Percentiles rank a stretch among this genome's conserved stretches.
phyloP scores from a whole-genome alignment of 2,329 filamentous ascomycete genomes.

The Fusarium tjaetaba region DNA sequence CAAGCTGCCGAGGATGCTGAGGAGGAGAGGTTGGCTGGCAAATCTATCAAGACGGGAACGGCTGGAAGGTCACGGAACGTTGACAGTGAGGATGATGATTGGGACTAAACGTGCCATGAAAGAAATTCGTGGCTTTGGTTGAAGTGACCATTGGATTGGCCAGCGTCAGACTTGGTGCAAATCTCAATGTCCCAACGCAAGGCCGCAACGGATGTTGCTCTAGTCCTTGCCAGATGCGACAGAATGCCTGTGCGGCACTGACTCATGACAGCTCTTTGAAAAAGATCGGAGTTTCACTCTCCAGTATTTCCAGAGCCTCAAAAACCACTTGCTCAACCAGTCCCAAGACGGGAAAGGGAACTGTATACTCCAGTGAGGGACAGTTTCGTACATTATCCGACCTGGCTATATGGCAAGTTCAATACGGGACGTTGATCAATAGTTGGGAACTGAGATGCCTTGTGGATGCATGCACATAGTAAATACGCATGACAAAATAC shows the following conservation, averaged over 20 bases:
- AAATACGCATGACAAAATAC: not conserved
- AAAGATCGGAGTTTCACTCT: not conserved
- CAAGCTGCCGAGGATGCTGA: constrained; percentile 69
- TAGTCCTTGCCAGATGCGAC: not conserved
- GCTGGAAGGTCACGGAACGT: constrained; percentile 55
- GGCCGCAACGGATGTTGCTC: not conserved
- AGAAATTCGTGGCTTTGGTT: not conserved
- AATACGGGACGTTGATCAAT: not conserved
- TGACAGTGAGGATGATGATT: constrained; percentile 69
- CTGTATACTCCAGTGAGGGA: not conserved
- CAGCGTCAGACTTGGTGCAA: not conserved
- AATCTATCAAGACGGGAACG: constrained; percentile 63
- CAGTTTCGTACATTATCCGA: not conserved
- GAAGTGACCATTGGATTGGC: not conserved
- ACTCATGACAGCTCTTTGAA: not conserved
- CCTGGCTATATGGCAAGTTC: not conserved
- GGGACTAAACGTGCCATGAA: constrained; percentile 60
- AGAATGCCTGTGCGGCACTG: not conserved
- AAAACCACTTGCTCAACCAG: not conserved
- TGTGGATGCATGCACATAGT: not conserved
- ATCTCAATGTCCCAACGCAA: not conserved
- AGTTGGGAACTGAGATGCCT: not conserved
- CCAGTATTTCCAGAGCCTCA: not conserved
- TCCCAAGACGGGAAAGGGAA: not conserved
- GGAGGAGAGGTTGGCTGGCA: constrained; percentile 62